A percentile compares a stretch with the other conserved stretches of the same genome.
phyloP scores from a whole-genome alignment of 495 filamentous ascomycete genomes.

The Tuber borchii region DNA sequence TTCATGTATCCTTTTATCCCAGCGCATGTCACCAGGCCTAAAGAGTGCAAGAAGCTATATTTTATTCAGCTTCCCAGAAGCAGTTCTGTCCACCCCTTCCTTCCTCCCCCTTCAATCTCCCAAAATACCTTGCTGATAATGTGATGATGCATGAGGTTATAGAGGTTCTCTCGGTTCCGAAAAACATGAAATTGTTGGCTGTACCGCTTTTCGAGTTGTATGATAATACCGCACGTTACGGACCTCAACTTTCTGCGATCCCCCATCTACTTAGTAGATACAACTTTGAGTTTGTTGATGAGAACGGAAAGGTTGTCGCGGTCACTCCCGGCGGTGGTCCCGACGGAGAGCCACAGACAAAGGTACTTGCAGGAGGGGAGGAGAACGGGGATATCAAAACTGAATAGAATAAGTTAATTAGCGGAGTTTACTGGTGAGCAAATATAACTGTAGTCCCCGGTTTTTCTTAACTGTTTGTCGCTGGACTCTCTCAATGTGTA shows the following conservation, averaged over 20 bases:
- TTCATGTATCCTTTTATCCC: conserved; percentile 99
- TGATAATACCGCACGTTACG: conserved; percentile 91
- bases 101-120: background rate
- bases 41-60: conserved; percentile 99
- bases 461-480: background rate
- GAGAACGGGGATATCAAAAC: conserved; percentile 30
- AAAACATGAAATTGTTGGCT: conserved; percentile 98
- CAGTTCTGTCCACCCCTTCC: conserved; percentile 54
- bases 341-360: conserved; percentile 56
- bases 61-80: conserved; percentile 88
- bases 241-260: conserved; percentile 90
- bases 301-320: conserved; percentile 79
- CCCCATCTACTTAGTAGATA: conserved; percentile 88
- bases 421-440: background rate
- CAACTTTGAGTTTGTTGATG: conserved; percentile 98
- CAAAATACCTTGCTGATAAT: conserved; percentile 31
- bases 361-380: conserved; percentile 69
- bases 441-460: background rate
- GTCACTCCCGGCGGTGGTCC: conserved; percentile 65
- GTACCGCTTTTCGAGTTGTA: conserved; percentile 96
- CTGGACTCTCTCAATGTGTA: background rate
- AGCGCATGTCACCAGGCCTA: conserved; percentile 87
- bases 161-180: conserved; percentile 96
- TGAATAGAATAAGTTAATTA: background rate
- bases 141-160: background rate